phyloP scores from a whole-genome alignment of 2,329 filamentous ascomycete genomes.

The Botrytis fabae region DNA sequence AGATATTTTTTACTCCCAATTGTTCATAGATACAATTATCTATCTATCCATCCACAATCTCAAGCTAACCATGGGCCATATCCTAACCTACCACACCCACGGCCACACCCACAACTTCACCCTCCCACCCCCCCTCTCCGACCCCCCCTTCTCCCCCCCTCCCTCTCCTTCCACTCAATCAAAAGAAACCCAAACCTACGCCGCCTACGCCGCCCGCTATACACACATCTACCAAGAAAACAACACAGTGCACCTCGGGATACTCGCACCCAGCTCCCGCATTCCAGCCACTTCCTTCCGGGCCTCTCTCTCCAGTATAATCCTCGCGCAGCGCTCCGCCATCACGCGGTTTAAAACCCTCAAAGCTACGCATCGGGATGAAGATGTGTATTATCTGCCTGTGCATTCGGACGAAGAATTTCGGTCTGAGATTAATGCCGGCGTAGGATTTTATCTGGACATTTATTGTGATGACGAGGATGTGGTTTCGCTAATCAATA shows the following conservation, averaged over 20 bases:
- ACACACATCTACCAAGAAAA: not conserved
- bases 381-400: fast-evolving
- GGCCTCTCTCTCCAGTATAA: not conserved
- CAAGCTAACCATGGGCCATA: not conserved
- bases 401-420: not conserved
- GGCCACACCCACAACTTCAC: not conserved
- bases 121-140: not conserved
- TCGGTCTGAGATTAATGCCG: not conserved
- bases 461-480: not conserved
- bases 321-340: not conserved
- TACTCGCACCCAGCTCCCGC: not conserved
- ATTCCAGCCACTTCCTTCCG: not conserved
- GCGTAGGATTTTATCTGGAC: not conserved
- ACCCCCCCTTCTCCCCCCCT: not conserved
- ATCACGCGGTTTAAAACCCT: not conserved
- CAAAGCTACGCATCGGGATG: not conserved
- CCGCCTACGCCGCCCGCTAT: not conserved
- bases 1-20: not conserved
- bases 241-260: not conserved
- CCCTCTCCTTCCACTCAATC: too few relatives aligned
- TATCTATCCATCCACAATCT: too few relatives aligned
- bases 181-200: not conserved
- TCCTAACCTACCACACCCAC: not conserved
- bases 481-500: not conserved
- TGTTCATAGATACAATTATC: not conserved